Conservation (phyloP, 2,329 filamentous ascomycete species). For the Arthrinium puccinioides region DNA sequence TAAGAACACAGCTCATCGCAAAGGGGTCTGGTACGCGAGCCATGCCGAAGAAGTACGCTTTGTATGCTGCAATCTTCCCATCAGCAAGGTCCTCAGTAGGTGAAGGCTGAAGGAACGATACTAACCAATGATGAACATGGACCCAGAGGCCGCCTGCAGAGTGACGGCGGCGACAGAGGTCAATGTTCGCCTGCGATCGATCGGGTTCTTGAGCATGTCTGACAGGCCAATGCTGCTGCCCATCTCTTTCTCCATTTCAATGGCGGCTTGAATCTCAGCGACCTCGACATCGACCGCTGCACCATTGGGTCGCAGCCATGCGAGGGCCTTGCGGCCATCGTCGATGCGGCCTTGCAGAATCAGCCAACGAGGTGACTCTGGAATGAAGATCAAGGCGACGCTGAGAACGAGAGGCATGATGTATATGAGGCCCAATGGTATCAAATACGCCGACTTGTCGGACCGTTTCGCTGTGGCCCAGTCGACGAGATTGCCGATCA, state of each 20-base stretch:
- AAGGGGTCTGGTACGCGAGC: slow-evolving; percentile 41
- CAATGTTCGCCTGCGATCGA: slow-evolving; percentile 34
- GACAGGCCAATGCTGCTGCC: slow-evolving; percentile 26
- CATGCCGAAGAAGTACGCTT: slow-evolving; percentile 49
- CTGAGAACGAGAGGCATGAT: slow-evolving; percentile 18
- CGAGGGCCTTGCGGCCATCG: slow-evolving; percentile 23
- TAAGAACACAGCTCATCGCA: slow-evolving; percentile 43
- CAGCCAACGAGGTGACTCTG: slow-evolving; percentile 24
- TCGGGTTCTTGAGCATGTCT: slow-evolving; percentile 36
- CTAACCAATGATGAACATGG: slow-evolving; percentile 36
- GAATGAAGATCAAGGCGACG: slow-evolving; percentile 21
- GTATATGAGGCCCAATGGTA: slow-evolving; percentile 23
- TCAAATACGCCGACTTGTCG: slow-evolving; percentile 22
- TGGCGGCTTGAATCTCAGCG: slow-evolving; percentile 24
- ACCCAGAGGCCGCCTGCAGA: slow-evolving; percentile 36
- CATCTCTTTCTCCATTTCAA: slow-evolving; percentile 24
- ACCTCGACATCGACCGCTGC: slow-evolving; percentile 23
- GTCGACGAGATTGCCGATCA: slow-evolving; percentile 35
- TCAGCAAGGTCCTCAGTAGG: neutral
- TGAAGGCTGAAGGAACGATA: neutral
- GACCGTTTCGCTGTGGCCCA: slow-evolving; percentile 20
- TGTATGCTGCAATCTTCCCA: slow-evolving; percentile 30
- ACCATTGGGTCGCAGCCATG: slow-evolving; percentile 26
- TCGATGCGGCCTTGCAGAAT: slow-evolving; percentile 19
- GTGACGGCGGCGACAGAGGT: slow-evolving; percentile 33